These are phyloP conservation scores for Elymus sibiricus DNA, from an alignment of 176 grass and related monocot genomes.

Conservation along the genomic window DNA sequence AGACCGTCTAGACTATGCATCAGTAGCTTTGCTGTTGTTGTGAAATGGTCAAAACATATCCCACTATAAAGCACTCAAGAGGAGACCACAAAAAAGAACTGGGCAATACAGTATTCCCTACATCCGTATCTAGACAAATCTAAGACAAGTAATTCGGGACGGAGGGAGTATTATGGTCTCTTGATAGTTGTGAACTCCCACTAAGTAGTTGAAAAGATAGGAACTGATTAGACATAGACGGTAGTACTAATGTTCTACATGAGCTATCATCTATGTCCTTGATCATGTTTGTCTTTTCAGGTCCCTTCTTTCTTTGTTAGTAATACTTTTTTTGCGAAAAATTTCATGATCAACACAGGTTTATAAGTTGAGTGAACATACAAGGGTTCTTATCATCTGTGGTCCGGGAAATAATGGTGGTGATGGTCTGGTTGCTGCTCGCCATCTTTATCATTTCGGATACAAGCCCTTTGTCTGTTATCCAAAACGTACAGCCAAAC, in stretches of 20 bases:
- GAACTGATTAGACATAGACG: not conserved
- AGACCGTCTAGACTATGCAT: not conserved
- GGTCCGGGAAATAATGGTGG: conserved; percentile 97
- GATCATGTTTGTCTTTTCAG: not conserved
- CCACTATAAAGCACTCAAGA: not conserved
- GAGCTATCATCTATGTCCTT: not conserved
- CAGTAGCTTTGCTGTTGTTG: not conserved
- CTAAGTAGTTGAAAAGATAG: not conserved
- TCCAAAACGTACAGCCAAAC: conserved; percentile 69
- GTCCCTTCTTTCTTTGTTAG: not conserved
- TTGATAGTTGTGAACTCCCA: not conserved
- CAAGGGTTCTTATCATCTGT: conserved; percentile 72
- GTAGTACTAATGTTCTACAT: not conserved
- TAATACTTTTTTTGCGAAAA: not conserved
- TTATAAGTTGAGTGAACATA: conserved; percentile 72
- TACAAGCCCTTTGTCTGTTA: conserved; percentile 73
- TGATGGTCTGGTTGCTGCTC: conserved; percentile 96
- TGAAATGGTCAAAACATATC: not conserved
- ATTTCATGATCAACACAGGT: conserved; percentile 50
- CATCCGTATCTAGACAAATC: too few species aligned
- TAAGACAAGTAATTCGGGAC: too few species aligned
- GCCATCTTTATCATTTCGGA: conserved; percentile 83
- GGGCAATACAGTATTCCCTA: not conserved
- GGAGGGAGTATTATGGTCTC: not conserved
- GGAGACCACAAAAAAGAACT: not conserved